Evolutionary conservation across 2,329 filamentous ascomycete genomes (phyloP), one percentile per base, ranked within the genome.

Genomic region (Ophiostoma ips): DNA sequence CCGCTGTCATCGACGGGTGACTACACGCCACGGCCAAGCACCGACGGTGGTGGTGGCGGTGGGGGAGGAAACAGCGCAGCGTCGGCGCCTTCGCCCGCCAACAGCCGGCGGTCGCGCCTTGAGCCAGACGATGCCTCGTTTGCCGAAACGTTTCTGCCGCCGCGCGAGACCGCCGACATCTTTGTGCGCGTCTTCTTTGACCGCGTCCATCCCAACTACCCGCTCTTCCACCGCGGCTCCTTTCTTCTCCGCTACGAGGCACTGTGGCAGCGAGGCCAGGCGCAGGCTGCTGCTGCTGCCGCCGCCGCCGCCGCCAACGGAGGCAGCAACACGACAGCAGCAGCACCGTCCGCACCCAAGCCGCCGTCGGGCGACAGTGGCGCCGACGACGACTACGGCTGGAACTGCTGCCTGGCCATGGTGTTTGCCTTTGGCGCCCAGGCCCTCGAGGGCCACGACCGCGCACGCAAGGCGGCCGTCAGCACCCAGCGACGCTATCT

Each of bases 391-490:
- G 41, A 47, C 16, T 52, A 48, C 21, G 50, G 54, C 30, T 56
- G 54, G 54, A 54, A 54, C 50, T 56, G 54, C 51, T 56, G 52
- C 30, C 45, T 56, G 13, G 52, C 54, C 52, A 56, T 56, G 54
- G 50, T 54, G 10, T 53, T 56, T 49, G 54, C 51, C 13, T 56
- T 56, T 46, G 54, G 52, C 21, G 54, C 54, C 4, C 54, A 56
- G 34, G 51, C 49, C 4, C 50, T 55, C 46, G 52, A 54, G 37
- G 49, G 50, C 47, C 54, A 51, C 46, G 54, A 55, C 35, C 46
- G 51, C 7, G 46, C 48, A 5, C 45, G 46, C 11, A 46, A 49
- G 13, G 50, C 50, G 5, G 50, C 50, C 5, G 52, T 31, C 5
- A 38, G 48, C 13, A 46, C 50, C 46, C 54, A 55, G 47, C 52